Conservation (phyloP, 495 filamentous ascomycete genomes). For the Penicillium antarcticum region DNA sequence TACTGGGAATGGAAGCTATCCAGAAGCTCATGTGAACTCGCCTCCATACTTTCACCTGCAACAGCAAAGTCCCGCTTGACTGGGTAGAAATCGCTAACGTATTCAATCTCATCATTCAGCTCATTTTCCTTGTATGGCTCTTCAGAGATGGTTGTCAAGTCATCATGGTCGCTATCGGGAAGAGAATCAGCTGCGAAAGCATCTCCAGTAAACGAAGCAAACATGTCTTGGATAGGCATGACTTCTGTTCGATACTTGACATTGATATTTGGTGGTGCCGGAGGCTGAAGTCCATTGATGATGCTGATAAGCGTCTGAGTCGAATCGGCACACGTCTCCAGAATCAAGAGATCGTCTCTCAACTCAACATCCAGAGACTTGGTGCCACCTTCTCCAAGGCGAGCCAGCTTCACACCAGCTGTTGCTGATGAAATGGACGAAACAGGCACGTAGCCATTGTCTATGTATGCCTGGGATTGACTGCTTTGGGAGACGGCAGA, state of each 20-base stretch:
- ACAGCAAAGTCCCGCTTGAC: slow-evolving; percentile 30
- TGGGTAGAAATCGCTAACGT: slow-evolving; percentile 62
- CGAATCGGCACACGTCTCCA: slow-evolving; percentile 96
- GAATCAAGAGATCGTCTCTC: slow-evolving; percentile 77
- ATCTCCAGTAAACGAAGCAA: slow-evolving; percentile 85
- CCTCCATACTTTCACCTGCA: slow-evolving; percentile 31
- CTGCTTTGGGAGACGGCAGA: slow-evolving; percentile 48
- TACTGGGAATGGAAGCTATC: slow-evolving; percentile 61
- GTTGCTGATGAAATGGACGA: slow-evolving; percentile 79
- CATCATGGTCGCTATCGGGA: slow-evolving; percentile 10
- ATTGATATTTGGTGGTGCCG: slow-evolving; percentile 72
- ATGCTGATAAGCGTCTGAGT: slow-evolving; percentile 87
- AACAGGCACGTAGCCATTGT: slow-evolving; percentile 77
- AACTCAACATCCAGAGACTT: slow-evolving; percentile 77
- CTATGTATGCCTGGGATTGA: slow-evolving; percentile 64
- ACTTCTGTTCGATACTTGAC: slow-evolving; percentile 85
- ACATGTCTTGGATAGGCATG: slow-evolving; percentile 79
- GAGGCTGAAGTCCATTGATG: slow-evolving; percentile 77
- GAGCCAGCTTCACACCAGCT: slow-evolving; percentile 55
- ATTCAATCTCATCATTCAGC: slow-evolving; percentile 54
- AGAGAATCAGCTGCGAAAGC: slow-evolving; percentile 55
- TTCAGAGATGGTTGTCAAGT: slow-evolving; percentile 9
- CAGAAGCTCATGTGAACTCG: slow-evolving; percentile 53
- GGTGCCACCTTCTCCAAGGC: slow-evolving; percentile 47
- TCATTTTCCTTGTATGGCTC: slow-evolving; percentile 22